Evolutionary conservation across 805 yeast genomes (phyloP), one percentile per base, ranked within the genome.

Genomic region (Wickerhamiella occidentalis): DNA sequence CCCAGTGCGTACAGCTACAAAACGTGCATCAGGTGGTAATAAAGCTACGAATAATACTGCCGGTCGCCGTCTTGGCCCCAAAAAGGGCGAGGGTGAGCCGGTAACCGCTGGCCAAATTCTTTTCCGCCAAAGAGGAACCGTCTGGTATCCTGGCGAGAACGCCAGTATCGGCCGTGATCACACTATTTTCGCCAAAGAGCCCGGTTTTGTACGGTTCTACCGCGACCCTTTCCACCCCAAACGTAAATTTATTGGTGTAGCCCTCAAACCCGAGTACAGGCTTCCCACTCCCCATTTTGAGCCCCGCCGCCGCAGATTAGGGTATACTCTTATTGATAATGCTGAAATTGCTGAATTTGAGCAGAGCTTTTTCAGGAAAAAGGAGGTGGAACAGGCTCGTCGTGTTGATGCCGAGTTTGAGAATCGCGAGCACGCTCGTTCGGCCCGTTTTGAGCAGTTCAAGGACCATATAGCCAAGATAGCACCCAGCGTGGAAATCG

Each of bases 181-280:
- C 65, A 90, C 98, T 1, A 75, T 92, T 28, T 86, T 73, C 64
- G 96, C 98, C 3, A 60, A 72, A 30, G 97, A 92, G 62, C 95
- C 96, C 2, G 98, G 98, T 22, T 86, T 71, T 64, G 96, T 90
- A 26, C 77, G 94, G 55, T 92, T 77, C 67, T 92, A 92, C 66
- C 69, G 81, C 53, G 96, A 92, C 69, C 97, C 98, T 4, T 92
- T 92, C 73, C 97, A 92, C 62, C 96, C 97, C 40, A 77, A 79
- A 63, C 79, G 96, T 62, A 82, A 80, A 62, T 85, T 85, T 61
- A 83, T 87, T 55, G 98, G 98, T 36, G 79, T 92, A 35, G 87
- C 95, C 0, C 72, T 92, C 47, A 69, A 68, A 35, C 73, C 74
- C 52, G 82, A 79, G 1, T 66, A 76, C 30, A 68, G 71, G 53